Conservation (phyloP, 1,139 yeast species). For the Sugiyamaella novakii region DNA sequence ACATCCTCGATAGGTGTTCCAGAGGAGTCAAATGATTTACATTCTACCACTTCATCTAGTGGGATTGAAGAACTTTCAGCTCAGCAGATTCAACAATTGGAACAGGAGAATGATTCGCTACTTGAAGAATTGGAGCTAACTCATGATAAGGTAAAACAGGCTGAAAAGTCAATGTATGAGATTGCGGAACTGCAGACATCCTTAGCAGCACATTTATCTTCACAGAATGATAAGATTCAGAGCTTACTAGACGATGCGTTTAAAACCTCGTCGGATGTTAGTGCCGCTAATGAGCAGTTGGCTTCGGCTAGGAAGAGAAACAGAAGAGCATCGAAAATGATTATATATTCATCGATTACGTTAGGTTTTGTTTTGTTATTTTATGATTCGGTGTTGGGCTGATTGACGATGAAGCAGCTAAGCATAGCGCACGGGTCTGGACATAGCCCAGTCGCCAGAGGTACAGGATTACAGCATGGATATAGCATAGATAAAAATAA, state of each 20-base stretch:
- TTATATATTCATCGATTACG: conserved; percentile 60
- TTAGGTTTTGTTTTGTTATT: conserved; percentile 65
- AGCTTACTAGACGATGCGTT: conserved; percentile 70
- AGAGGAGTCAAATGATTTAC: neutral
- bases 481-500: too few species aligned
- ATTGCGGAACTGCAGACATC: conserved; percentile 79
- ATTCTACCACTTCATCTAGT: neutral
- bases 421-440: too few species aligned
- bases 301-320: conserved; percentile 71
- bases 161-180: conserved; percentile 80
- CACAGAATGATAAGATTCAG: conserved; percentile 75
- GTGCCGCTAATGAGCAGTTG: conserved; percentile 72
- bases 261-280: conserved; percentile 66
- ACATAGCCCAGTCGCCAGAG: too few species aligned
- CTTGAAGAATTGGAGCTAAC: conserved; percentile 62
- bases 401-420: too few species aligned
- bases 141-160: conserved; percentile 45
- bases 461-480: too few species aligned
- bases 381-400: conserved; percentile 58
- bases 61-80: conserved; percentile 36
- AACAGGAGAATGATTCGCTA: conserved; percentile 71
- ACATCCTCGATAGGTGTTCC: neutral
- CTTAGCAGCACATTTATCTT: conserved; percentile 69
- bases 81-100: conserved; percentile 68
- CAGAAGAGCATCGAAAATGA: conserved; percentile 67